Base-by-base conservation (phyloP, 306 rosid species). In the Alnus rubra region DNA sequence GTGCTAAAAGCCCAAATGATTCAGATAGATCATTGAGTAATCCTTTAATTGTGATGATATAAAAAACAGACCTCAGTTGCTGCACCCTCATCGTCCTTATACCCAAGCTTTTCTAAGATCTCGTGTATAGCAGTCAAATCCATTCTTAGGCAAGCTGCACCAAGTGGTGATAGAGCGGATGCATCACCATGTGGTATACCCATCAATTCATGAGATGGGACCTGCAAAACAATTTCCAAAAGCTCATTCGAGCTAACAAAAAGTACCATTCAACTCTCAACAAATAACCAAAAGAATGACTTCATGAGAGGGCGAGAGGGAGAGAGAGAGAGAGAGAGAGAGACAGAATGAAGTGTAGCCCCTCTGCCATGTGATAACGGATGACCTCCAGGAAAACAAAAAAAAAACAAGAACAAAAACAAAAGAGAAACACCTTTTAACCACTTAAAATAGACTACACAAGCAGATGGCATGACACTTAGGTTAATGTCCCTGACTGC, bases 11-110 rank as follows among this genome's bases (percentile, higher is more conserved):
- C 50, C 71, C 71, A 54, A 81, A 76, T 83, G 67, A 74, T 65
- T 70, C 58, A 30, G 28, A 9, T 19, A 6, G 44, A 55, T 48
- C 45, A 23, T 35, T 23, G 23, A 49, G 42, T 19, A 19, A 37
- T 15, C 33, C 45, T 62, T 52, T 51, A 64, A 63, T 37, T 60
- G 37, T 69, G 47, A 74, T 78, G 71, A n/a, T n/a, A 73, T 73
- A 47, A 67, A 63, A 90, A 82, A 83, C 86, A 48, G 78, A 95
- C 99, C 99, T 95, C 98, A 18, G 96, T 87, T 52, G 97, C 93
- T 60, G 97, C 81, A 47, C 99, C 99, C 85, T 95, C 99, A 50
- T 95, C 99, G 23, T 95, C 99, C 87, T 90, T 95, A 74, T 92
- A 95, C 74, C 95, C 97, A 73, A 86, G 77, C 82, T 88, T 89